phyloP scores from a whole-genome alignment of 1,139 yeast species.

The Kodamaea sp. region DNA sequence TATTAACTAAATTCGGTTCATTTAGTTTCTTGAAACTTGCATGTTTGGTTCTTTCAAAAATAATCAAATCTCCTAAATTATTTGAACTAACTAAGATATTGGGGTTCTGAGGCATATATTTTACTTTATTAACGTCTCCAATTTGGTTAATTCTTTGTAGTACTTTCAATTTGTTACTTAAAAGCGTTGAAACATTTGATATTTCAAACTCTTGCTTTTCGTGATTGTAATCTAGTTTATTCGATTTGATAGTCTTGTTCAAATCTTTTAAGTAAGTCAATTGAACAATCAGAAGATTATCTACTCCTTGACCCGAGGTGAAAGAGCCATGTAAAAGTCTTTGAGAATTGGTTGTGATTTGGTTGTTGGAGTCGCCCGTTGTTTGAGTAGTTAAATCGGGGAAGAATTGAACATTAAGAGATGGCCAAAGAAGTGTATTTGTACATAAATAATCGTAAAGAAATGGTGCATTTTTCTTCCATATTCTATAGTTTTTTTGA shows the following conservation, averaged over 20 bases:
- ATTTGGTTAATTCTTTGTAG: constrained; percentile 41
- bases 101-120: constrained; percentile 44
- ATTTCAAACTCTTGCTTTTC: constrained; percentile 44
- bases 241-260: constrained; percentile 28
- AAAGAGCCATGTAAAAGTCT: constrained; percentile 41
- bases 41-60: constrained; percentile 54
- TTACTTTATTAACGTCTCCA: constrained; percentile 44
- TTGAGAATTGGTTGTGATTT: constrained; percentile 23
- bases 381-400: constrained; percentile 36
- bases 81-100: constrained; percentile 42
- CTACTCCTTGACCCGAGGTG: constrained; percentile 42
- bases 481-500: constrained; percentile 39
- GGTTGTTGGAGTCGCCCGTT: background rate
- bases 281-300: constrained; percentile 38
- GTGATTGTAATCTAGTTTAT: constrained; percentile 33
- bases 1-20: too few species aligned
- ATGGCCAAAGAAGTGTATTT: constrained; percentile 52
- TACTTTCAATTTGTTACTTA: constrained; percentile 27
- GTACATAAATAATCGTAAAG: constrained; percentile 51
- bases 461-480: constrained; percentile 56
- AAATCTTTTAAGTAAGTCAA: constrained; percentile 33
- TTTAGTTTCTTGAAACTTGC: constrained; percentile 33
- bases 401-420: constrained; percentile 50
- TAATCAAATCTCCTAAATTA: constrained; percentile 36
- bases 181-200: constrained; percentile 16